Percentiles rank a stretch among this genome's conserved stretches.
phyloP scores from a whole-genome alignment of 768 basidiomycete genomes.

The Lactarius pseudohatsudake region DNA sequence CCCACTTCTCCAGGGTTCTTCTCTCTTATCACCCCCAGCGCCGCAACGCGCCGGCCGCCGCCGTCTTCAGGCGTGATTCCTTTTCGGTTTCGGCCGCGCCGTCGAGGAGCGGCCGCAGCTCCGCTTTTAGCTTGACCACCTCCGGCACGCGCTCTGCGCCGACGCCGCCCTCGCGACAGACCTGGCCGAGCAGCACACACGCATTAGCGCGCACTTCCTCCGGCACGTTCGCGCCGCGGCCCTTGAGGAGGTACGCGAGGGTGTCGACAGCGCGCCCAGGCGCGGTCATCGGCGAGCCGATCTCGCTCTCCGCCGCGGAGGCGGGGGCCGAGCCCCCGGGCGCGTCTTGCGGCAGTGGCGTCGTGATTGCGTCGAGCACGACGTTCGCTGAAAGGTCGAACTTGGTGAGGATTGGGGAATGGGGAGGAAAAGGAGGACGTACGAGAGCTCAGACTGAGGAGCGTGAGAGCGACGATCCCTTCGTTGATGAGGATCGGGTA shows the following conservation, averaged over 20 bases:
- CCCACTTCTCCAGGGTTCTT: too few species aligned
- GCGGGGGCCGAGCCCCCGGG: conserved; percentile 34
- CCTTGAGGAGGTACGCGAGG: conserved; percentile 61
- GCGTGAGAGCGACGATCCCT: conserved; percentile 76
- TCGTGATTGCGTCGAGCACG: conserved; percentile 60
- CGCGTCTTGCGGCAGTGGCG: conserved; percentile 47
- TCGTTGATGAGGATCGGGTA: conserved; percentile 89
- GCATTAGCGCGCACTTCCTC: conserved; percentile 75
- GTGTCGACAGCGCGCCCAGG: conserved; percentile 66
- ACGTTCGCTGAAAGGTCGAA: conserved; percentile 49
- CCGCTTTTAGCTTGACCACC: conserved; percentile 50
- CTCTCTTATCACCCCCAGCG: conserved; percentile 20
- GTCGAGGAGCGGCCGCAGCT: conserved; percentile 50
- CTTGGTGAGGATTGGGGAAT: not conserved
- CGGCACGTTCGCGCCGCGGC: conserved; percentile 50
- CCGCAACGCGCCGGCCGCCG: conserved; percentile 43
- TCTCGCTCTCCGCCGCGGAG: conserved; percentile 42
- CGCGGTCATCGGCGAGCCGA: conserved; percentile 50
- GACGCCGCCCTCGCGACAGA: conserved; percentile 53
- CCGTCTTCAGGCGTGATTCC: conserved; percentile 40
- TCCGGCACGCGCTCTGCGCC: conserved; percentile 40
- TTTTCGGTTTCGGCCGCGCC: conserved; percentile 41
- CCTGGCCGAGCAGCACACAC: conserved; percentile 67
- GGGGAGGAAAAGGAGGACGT: conserved; percentile 32
- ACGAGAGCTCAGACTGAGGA: conserved; percentile 73